Evolutionary conservation across 768 basidiomycete genomes (phyloP), one percentile per base, ranked within the genome.

Genomic region (Trametes cingulata): DNA sequence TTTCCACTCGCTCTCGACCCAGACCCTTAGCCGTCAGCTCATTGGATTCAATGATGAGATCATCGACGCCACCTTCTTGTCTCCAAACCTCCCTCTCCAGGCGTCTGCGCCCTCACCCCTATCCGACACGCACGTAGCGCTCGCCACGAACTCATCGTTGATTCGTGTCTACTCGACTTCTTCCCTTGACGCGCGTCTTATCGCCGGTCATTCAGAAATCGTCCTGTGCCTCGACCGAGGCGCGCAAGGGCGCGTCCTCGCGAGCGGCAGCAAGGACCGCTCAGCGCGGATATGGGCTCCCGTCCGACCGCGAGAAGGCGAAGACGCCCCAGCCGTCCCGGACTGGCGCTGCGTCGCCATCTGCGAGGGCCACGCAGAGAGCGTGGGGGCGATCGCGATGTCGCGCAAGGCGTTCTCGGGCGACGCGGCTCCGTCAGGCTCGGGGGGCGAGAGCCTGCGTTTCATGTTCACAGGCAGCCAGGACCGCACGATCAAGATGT

Each of bases 31-130:
- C 2, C 88, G 91, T 17, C 96, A 98, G 67, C 76, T 98, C 65
- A 87, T 98, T 67, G 97, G 97, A 0, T 99, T 90, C 80, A 98
- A 98, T 72, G 97, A 99, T 74, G 96, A 98, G 74, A 95, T 98
- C 65, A 90, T 98, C 51, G 97, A 98, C 68, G 84, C 87, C 5
- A 79, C 83, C 25, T 93, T 95, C 75, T 80, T 99, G 59, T 83
- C 45, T 70, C 80, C 33, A n/a, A 67, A 24, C 71, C 77, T 20
- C 47, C 71, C 19, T 67, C 64, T 52, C 7, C 65, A 64, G 27
- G 62, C 68, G 6, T 29, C 64, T 0, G 52, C 71, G 1, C 56
- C 65, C 40, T 62, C 68, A 22, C 71, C 70, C 52, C 55, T 58
- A 2, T 62, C 64, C 33, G 91, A 95, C 71, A 81, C 86, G 1